Percentiles rank a stretch among this genome's conserved stretches.
These are phyloP conservation scores for Roridomyces roridus DNA, from an alignment of 768 basidiomycete species.

Conservation along the genomic window DNA sequence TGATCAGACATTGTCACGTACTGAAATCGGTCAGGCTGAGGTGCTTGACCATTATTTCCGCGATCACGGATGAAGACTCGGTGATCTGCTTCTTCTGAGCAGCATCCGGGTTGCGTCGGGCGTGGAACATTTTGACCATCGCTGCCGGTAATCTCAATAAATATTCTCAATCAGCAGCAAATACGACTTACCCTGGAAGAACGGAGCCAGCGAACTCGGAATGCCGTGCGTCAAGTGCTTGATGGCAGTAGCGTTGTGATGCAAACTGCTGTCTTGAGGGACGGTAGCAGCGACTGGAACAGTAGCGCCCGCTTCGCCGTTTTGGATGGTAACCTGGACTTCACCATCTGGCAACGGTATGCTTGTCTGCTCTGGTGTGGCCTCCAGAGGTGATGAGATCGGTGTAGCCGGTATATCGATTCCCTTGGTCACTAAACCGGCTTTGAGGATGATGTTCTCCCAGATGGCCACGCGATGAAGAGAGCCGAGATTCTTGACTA, in stretches of 20 bases:
- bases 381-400: slow-evolving; percentile 51
- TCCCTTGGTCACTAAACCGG: slow-evolving; percentile 58
- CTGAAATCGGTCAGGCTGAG: slow-evolving; percentile 59
- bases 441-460: slow-evolving; percentile 85
- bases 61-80: slow-evolving; percentile 71
- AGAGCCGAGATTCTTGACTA: slow-evolving; percentile 75
- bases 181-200: slow-evolving; percentile 77
- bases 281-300: slow-evolving; percentile 33
- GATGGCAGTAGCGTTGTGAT: slow-evolving; percentile 76
- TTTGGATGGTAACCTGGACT: slow-evolving; percentile 38
- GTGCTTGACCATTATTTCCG: slow-evolving; percentile 76
- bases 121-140: slow-evolving; percentile 86
- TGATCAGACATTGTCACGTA: slow-evolving; percentile 46
- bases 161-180: neutral
- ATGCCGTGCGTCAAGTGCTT: slow-evolving; percentile 83
- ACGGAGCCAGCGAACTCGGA: slow-evolving; percentile 75
- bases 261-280: slow-evolving; percentile 46
- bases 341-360: slow-evolving; percentile 48
- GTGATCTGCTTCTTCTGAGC: slow-evolving; percentile 79
- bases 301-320: slow-evolving; percentile 31
- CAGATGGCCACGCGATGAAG: slow-evolving; percentile 85
- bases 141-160: slow-evolving; percentile 50
- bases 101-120: slow-evolving; percentile 76
- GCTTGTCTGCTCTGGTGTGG: slow-evolving; percentile 51
- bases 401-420: slow-evolving; percentile 55